These are phyloP conservation scores for Naganishia albida DNA, from an alignment of 1,284 basidiomycete species.

Conservation along the genomic window DNA sequence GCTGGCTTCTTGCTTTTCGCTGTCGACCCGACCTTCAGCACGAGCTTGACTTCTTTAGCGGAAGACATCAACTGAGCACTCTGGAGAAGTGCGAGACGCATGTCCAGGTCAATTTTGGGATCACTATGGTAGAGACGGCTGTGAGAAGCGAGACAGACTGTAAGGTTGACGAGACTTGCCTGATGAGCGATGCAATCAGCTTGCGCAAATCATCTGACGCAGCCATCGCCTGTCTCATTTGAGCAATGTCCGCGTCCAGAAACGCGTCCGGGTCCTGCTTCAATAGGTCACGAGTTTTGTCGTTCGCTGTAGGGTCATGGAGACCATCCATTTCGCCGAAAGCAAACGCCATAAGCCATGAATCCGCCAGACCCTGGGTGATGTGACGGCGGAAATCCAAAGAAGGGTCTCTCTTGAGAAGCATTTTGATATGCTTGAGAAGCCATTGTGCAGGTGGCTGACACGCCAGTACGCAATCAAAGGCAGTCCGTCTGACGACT, in stretches of 20 bases:
- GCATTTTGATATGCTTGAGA: constrained; percentile 85
- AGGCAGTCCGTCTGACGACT: constrained; percentile 85
- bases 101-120: constrained; percentile 18
- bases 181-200: constrained; percentile 18
- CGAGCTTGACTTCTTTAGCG: constrained; percentile 25
- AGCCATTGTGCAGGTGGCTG: constrained; percentile 65
- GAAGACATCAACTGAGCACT: constrained; percentile 26
- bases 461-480: constrained; percentile 88
- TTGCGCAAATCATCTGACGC: constrained; percentile 23
- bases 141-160: background rate
- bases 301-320: constrained; percentile 32
- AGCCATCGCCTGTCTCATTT: constrained; percentile 25
- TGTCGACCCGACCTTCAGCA: constrained; percentile 22
- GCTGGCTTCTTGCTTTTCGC: constrained; percentile 15
- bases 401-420: constrained; percentile 83
- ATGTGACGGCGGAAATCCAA: constrained; percentile 80
- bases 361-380: constrained; percentile 80
- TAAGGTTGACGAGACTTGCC: background rate
- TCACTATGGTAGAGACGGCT: constrained; percentile 3
- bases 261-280: constrained; percentile 20
- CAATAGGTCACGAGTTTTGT: constrained; percentile 20
- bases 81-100: constrained; percentile 26
- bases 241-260: constrained; percentile 21
- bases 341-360: constrained; percentile 79
- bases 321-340: constrained; percentile 76